Evolutionary conservation across 805 yeast species (phyloP).

Genomic region (Deakozyma indianensis): DNA sequence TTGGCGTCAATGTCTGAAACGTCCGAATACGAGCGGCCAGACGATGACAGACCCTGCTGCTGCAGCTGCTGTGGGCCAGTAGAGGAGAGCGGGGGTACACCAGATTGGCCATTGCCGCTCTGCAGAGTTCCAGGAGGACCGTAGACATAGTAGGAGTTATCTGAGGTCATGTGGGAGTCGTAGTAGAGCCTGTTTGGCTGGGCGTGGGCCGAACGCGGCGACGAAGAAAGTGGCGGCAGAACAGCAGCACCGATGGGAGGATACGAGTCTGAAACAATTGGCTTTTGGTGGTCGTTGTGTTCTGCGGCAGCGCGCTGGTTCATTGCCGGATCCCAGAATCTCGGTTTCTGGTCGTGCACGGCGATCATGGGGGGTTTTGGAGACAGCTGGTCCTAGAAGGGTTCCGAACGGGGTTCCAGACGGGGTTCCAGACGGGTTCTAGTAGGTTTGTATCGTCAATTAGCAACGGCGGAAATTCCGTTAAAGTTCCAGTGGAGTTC

Average conservation of each 20-base stretch:
- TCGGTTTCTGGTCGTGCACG: conserved; percentile 5
- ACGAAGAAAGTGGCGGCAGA: conserved; percentile 4
- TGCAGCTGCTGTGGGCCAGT: too few relatives aligned
- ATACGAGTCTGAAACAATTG: too few relatives aligned
- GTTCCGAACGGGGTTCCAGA: too few relatives aligned
- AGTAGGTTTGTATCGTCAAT: too few relatives aligned
- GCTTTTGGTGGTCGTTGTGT: too few relatives aligned
- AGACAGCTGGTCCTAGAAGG: background rate
- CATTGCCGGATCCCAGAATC: conserved; percentile 3
- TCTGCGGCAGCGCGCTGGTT: too few relatives aligned
- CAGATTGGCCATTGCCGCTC: background rate
- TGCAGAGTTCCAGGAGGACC: background rate
- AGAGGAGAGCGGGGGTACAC: background rate
- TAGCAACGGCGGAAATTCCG: too few relatives aligned
- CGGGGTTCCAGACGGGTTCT: too few relatives aligned
- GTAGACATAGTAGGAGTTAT: background rate
- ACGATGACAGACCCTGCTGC: too few relatives aligned
- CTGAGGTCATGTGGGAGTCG: background rate
- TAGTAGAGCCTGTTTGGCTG: background rate
- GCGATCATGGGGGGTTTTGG: background rate
- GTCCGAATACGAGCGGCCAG: background rate
- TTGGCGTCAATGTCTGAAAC: background rate
- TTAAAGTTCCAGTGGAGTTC: too few relatives aligned
- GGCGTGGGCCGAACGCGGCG: conserved; percentile 4
- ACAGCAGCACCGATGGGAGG: conserved; percentile 1